Conservation (phyloP, 768 basidiomycete species). For the Hebeloma cylindrosporum region DNA sequence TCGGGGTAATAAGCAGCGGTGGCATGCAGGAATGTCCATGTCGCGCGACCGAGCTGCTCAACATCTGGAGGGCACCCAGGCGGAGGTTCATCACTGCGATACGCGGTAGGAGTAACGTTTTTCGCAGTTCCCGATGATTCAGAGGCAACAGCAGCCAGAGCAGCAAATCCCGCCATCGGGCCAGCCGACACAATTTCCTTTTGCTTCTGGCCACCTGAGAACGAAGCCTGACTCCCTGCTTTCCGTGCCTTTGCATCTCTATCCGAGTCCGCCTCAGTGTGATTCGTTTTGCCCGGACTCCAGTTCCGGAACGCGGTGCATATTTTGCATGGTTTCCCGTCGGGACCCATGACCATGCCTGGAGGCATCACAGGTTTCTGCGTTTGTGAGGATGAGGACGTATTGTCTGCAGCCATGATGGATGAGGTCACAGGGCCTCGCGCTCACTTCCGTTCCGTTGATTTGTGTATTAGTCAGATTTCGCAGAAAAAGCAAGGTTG, state of each 20-base stretch:
- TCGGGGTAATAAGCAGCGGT: conserved; percentile 95
- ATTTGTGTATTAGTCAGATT: too few relatives aligned
- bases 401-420: conserved; percentile 2
- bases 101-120: conserved; percentile 15
- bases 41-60: conserved; percentile 85
- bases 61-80: conserved; percentile 87
- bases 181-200: conserved; percentile 20
- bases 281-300: conserved; percentile 44
- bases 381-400: conserved; percentile 4
- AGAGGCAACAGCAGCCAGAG: conserved; percentile 14
- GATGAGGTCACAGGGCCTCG: too few relatives aligned
- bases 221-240: too few relatives aligned
- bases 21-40: conserved; percentile 96
- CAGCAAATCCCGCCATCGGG: conserved; percentile 29
- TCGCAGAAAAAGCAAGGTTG: too few relatives aligned
- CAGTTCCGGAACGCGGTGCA: conserved; percentile 81
- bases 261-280: conserved; percentile 27
- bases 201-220: conserved; percentile 10
- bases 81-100: conserved; percentile 41
- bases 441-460: too few relatives aligned
- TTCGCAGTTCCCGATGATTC: conserved; percentile 16
- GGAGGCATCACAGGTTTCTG: conserved; percentile 48
- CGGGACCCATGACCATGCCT: conserved; percentile 86
- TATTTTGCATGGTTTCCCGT: conserved; percentile 94
- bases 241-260: conserved; percentile 17